Base-by-base conservation (phyloP, 2,329 filamentous ascomycete species). In the Zymoseptoria passerinii region DNA sequence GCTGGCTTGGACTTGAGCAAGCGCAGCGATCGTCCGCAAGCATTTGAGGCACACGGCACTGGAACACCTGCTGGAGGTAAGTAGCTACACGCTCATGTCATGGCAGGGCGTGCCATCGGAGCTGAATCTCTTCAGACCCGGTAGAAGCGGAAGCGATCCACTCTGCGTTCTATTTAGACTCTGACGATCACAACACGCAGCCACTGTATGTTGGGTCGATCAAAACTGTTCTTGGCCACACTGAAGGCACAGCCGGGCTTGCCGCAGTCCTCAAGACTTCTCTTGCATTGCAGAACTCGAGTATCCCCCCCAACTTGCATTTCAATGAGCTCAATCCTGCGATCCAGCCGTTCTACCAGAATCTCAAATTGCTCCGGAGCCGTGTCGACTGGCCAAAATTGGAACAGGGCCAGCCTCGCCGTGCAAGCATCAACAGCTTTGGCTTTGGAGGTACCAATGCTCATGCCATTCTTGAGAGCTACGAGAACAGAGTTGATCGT, bases 221-320 rank as follows among this genome's bases (percentile, higher is more conserved):
- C 35, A 72, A 73, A 53, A 67, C 65, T 13, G 68, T 72, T 16
- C 56, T 72, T 13, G 80, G 80, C 18, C 80, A 82, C 61, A 76
- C 76, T 0, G 80, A 82, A 65, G 77, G 77, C 8, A 73, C 76
- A 1, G 78, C 78, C 2, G 80, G 80, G 0, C 65, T 82, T 16
- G 78, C 79, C 0, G 77, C 77, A 7, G 55, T 81, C 7, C 68
- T 82, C 19, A 77, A 76, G 56, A 52, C 60, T 0, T 50, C 28
- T 28, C 27, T 56, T 13, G 57, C 57, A 35, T 18, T 61, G 20
- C 48, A 53, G 51, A 48, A 53, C 13, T 28, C 28, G 16, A 20
- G n/a, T 7, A 49, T 60, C 13, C 65, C 65, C 4, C 56, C 61
- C 2, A 65, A 69, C 19, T 61, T 67, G 52, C 59, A 65, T 19